Evolutionary conservation across 306 rosid species (phyloP).

Genomic region (Acacia melanoxylon): DNA sequence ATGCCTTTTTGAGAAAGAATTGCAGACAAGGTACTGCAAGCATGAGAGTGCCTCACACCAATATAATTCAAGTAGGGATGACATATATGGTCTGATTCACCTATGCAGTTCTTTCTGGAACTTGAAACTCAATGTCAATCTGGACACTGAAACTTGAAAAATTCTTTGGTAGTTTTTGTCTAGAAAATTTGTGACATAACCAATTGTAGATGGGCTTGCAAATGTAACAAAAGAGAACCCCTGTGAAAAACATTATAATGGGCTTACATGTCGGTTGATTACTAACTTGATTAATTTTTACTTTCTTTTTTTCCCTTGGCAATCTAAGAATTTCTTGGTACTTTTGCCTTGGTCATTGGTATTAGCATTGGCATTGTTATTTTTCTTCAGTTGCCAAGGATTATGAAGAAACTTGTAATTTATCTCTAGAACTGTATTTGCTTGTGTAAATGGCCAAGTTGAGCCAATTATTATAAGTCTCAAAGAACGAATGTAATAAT

Average conservation of each 20-base stretch:
- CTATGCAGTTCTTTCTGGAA: neutral
- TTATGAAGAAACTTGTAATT: neutral
- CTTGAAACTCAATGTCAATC: conserved; percentile 26
- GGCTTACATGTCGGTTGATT: neutral
- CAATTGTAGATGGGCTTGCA: neutral
- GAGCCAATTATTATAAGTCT: neutral
- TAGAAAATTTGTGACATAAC: neutral
- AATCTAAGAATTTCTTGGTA: neutral
- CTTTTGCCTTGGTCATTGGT: neutral
- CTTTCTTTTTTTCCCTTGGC: neutral
- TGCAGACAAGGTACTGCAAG: conserved; percentile 66
- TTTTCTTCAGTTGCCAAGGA: neutral
- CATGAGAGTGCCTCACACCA: conserved; percentile 90
- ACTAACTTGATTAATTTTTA: neutral
- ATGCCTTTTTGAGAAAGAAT: conserved; percentile 84
- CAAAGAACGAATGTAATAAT: too few species aligned
- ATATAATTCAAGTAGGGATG: conserved; percentile 87
- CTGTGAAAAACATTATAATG: neutral
- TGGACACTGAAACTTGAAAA: conserved; percentile 19
- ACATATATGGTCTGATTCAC: conserved; percentile 62
- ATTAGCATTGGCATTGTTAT: conserved; percentile 3
- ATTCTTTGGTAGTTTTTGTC: neutral
- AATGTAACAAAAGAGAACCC: neutral
- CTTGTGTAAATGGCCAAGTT: neutral
- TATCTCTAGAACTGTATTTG: neutral